phyloP scores from a whole-genome alignment of 306 rosid genomes.

The Vigna trinervia region DNA sequence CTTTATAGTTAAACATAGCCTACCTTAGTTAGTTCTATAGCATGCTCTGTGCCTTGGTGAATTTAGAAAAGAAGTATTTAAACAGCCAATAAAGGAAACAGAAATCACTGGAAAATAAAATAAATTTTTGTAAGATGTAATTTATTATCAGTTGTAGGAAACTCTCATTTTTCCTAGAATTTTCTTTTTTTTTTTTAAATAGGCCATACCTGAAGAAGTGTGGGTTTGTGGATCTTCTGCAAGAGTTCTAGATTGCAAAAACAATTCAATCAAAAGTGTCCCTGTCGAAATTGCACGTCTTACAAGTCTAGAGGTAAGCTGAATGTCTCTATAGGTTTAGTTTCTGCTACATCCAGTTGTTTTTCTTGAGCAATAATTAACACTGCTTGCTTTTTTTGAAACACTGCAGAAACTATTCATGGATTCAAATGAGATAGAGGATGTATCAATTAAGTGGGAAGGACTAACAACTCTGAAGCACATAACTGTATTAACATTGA shows the following conservation, averaged over 20 bases:
- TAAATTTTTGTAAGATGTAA: not conserved
- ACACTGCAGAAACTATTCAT: slow-evolving; percentile 69
- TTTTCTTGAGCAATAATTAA: slow-evolving; percentile 16
- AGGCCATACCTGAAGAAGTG: slow-evolving; percentile 86
- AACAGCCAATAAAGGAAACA: not conserved
- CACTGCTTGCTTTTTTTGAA: slow-evolving; percentile 34
- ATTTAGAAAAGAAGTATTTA: slow-evolving; percentile 17
- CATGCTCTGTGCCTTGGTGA: slow-evolving; percentile 2
- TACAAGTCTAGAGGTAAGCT: slow-evolving; percentile 62
- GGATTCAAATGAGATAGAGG: slow-evolving; percentile 61
- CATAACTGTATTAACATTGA: slow-evolving; percentile 69
- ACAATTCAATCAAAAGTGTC: slow-evolving; percentile 62
- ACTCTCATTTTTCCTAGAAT: slow-evolving; percentile 21
- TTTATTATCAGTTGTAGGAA: slow-evolving; percentile 24
- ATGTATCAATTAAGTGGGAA: slow-evolving; percentile 74
- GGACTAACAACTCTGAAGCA: slow-evolving; percentile 63
- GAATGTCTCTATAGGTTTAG: slow-evolving; percentile 26
- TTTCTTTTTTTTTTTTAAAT: slow-evolving; percentile 46
- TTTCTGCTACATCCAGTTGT: slow-evolving; percentile 11
- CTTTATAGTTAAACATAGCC: not conserved
- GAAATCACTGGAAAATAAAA: not conserved
- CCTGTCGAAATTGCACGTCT: slow-evolving; percentile 65
- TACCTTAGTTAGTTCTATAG: slow-evolving; percentile 2
- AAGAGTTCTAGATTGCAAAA: slow-evolving; percentile 74
- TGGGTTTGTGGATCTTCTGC: slow-evolving; percentile 74